Conservation (phyloP, 495 filamentous ascomycete species). For the Xeromyces bisporus region DNA sequence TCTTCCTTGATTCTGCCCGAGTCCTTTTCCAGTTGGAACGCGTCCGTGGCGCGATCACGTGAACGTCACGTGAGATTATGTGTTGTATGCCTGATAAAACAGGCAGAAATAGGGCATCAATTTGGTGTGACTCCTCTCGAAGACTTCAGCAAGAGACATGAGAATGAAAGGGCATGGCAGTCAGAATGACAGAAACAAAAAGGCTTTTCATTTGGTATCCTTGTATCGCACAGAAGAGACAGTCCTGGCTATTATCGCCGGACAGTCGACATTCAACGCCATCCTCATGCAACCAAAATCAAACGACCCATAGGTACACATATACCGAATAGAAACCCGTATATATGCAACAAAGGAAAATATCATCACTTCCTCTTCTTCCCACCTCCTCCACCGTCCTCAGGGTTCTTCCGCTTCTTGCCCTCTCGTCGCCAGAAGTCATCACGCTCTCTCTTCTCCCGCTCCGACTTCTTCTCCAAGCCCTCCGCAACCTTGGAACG, state of each 20-base stretch:
- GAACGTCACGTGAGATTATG: too few species aligned
- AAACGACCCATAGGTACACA: neutral
- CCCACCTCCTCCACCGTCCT: constrained; percentile 43
- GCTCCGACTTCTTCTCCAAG: constrained; percentile 60
- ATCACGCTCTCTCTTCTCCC: constrained; percentile 79
- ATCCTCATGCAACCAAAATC: neutral
- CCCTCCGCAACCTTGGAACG: constrained; percentile 62
- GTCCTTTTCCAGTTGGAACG: neutral
- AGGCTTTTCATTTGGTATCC: neutral
- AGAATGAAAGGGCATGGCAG: neutral
- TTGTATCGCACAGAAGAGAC: neutral
- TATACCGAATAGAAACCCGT: too few species aligned
- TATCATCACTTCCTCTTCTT: constrained; percentile 40
- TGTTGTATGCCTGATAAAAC: neutral
- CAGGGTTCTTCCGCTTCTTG: constrained; percentile 65
- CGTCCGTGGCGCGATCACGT: constrained; percentile 2
- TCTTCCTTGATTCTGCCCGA: neutral
- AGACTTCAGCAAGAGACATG: neutral
- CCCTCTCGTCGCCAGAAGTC: constrained; percentile 91
- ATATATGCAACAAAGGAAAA: constrained; percentile 7
- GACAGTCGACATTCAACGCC: neutral
- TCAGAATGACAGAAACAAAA: neutral
- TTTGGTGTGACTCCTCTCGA: too few species aligned
- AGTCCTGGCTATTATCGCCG: neutral
- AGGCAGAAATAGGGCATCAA: neutral